A percentile compares a stretch with the other conserved stretches of the same genome.
Conservation (phyloP, 2,329 filamentous ascomycete genomes). For the Claviceps sp. region DNA sequence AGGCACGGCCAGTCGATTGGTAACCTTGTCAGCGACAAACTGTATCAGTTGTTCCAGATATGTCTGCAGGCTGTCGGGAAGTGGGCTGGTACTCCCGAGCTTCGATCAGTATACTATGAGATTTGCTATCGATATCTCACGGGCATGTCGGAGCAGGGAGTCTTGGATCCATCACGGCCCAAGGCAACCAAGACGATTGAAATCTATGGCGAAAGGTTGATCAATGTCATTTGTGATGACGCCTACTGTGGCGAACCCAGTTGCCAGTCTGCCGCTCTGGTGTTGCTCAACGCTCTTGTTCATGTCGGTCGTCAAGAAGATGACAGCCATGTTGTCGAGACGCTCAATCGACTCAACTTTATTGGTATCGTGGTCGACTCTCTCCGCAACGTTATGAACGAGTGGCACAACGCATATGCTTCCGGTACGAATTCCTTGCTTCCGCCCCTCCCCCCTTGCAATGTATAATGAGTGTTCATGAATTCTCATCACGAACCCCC, state of each 20-base stretch:
- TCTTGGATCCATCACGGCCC: slow-evolving; percentile 31
- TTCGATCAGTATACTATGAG: slow-evolving; percentile 79
- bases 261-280: slow-evolving; percentile 73
- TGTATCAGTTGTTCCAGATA: slow-evolving; percentile 83
- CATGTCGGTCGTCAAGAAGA: slow-evolving; percentile 58
- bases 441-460: not conserved
- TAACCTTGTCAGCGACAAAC: slow-evolving; percentile 73
- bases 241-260: slow-evolving; percentile 71
- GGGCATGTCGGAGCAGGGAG: slow-evolving; percentile 46
- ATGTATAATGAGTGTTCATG: not conserved
- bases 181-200: slow-evolving; percentile 62
- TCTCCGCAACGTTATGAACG: slow-evolving; percentile 61
- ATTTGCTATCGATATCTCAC: slow-evolving; percentile 80
- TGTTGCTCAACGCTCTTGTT: slow-evolving; percentile 70
- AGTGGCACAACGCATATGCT: slow-evolving; percentile 47
- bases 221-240: slow-evolving; percentile 86
- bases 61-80: slow-evolving; percentile 69
- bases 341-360: slow-evolving; percentile 77
- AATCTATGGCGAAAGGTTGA: slow-evolving; percentile 58
- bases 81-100: slow-evolving; percentile 52
- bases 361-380: slow-evolving; percentile 82
- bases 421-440: slow-evolving; percentile 32
- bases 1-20: slow-evolving; percentile 36
- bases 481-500: not conserved
- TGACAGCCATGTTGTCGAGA: slow-evolving; percentile 62